Evolutionary conservation across 495 filamentous ascomycete genomes (phyloP).

Genomic region (Amniculicola lignicola): DNA sequence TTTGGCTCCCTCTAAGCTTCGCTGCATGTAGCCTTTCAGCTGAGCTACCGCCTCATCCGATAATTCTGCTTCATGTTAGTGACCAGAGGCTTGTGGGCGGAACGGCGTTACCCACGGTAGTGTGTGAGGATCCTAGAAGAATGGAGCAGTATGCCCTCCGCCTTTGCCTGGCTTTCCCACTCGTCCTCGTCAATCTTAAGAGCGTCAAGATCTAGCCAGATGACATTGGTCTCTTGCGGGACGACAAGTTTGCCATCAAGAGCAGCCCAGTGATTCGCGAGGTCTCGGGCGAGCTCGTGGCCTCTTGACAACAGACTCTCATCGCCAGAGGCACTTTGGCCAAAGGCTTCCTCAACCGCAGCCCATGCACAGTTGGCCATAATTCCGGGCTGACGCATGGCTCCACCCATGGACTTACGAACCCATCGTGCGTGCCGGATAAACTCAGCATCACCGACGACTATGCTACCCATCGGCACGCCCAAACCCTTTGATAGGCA

Average conservation of each 20-base stretch:
- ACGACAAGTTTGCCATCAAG: conserved; percentile 57
- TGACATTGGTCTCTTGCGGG: conserved; percentile 83
- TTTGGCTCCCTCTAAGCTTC: no score
- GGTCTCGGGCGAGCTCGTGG: conserved; percentile 60
- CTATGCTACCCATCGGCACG: conserved; percentile 76
- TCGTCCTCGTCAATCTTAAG: no score
- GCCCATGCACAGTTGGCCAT: conserved; percentile 56
- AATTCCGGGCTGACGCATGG: conserved; percentile 64
- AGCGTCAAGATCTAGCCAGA: conserved; percentile 77
- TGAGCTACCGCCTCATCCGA: no score
- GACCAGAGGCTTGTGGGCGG: no score
- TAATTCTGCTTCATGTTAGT: no score
- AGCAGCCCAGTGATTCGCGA: conserved; percentile 49
- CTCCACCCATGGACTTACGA: conserved; percentile 79
- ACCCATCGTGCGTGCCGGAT: conserved; percentile 73
- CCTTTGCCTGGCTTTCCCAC: no score
- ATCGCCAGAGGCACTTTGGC: no score
- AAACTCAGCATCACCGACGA: conserved; percentile 62
- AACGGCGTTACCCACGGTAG: no score
- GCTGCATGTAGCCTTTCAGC: no score
- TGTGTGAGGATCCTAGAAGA: no score
- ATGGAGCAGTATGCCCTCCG: no score
- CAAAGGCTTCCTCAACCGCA: conserved; percentile 65
- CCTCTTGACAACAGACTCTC: conserved; percentile 59
- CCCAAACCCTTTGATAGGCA: conserved; percentile 88